These are phyloP conservation scores for Fusarium domesticum DNA, from an alignment of 2,329 filamentous ascomycete genomes.

Conservation along the genomic window DNA sequence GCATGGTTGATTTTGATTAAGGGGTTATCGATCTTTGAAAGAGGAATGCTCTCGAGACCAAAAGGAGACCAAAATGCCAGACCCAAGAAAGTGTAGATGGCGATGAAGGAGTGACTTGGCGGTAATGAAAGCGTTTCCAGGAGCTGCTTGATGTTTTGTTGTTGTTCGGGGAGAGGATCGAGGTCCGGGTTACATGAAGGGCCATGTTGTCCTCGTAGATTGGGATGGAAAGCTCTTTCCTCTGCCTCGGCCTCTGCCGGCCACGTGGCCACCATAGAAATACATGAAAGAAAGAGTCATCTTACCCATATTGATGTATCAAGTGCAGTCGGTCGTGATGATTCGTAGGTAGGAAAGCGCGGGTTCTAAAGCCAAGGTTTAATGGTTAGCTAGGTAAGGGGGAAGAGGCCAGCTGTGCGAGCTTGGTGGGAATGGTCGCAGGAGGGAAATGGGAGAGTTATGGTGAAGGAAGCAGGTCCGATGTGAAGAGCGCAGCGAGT, in stretches of 20 bases:
- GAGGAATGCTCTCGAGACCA: constrained; percentile 30
- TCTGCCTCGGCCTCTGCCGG: constrained; percentile 20
- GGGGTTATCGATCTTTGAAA: constrained; percentile 15
- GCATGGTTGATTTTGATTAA: constrained; percentile 34
- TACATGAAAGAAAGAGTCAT: constrained; percentile 32
- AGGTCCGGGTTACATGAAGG: constrained; percentile 2
- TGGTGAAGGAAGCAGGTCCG: constrained; percentile 2
- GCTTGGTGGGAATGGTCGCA: constrained; percentile 11
- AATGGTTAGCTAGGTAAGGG: constrained; percentile 26
- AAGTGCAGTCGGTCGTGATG: constrained; percentile 36
- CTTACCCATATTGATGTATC: constrained; percentile 44
- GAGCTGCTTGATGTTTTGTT: constrained; percentile 18
- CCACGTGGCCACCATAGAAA: constrained; percentile 24
- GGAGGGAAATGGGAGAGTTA: constrained; percentile 6
- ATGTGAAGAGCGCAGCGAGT: constrained; percentile 7
- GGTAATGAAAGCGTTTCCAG: constrained; percentile 31
- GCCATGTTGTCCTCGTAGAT: constrained; percentile 21
- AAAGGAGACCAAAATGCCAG: constrained; percentile 36
- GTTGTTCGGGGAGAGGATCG: constrained; percentile 5
- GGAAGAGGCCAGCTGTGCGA: constrained; percentile 24
- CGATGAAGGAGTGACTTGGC: constrained; percentile 37
- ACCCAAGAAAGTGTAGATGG: constrained; percentile 49
- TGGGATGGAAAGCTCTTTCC: constrained; percentile 21
- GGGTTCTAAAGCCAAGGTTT: constrained; percentile 19
- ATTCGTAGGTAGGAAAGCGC: constrained; percentile 31